These are phyloP conservation scores for Yamadazyma atlantica DNA, from an alignment of 1,139 yeast species.

Conservation along the genomic window DNA sequence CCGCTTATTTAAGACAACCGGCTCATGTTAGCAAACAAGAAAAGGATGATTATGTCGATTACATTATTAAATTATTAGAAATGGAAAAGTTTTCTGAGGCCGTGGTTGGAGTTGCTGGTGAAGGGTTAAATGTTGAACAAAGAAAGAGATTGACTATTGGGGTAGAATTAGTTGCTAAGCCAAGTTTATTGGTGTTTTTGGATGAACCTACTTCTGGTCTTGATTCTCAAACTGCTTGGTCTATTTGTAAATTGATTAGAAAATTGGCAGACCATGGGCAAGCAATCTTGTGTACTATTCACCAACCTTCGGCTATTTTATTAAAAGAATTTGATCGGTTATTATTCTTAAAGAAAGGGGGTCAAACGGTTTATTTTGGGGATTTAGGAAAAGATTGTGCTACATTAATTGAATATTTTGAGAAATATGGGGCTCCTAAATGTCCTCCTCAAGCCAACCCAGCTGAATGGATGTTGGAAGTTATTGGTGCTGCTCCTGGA, in stretches of 20 bases:
- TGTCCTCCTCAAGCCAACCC: conserved; percentile 74
- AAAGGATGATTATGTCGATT: conserved; percentile 69
- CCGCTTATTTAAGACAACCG: conserved; percentile 80
- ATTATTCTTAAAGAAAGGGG: conserved; percentile 71
- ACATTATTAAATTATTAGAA: conserved; percentile 64
- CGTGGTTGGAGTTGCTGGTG: conserved; percentile 81
- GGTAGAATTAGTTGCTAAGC: conserved; percentile 85
- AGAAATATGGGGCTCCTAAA: conserved; percentile 61
- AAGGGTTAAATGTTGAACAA: conserved; percentile 77
- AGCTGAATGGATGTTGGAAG: conserved; percentile 82
- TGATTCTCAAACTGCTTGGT: conserved; percentile 93
- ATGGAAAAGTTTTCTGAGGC: conserved; percentile 78
- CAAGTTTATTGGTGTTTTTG: conserved; percentile 71
- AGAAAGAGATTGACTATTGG: conserved; percentile 82
- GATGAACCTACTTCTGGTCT: conserved; percentile 93
- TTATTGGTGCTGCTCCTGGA: conserved; percentile 81
- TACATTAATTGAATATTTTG: conserved; percentile 67
- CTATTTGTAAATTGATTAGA: conserved; percentile 74
- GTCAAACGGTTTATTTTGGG: conserved; percentile 78
- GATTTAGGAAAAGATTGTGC: conserved; percentile 68
- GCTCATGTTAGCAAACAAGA: conserved; percentile 49
- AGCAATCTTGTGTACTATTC: conserved; percentile 79
- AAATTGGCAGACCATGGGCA: conserved; percentile 76
- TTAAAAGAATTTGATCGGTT: conserved; percentile 76
- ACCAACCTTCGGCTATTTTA: conserved; percentile 76